These are phyloP conservation scores for Torrubiella hemipterigena DNA, from an alignment of 2,329 filamentous ascomycete genomes.

Conservation along the genomic window DNA sequence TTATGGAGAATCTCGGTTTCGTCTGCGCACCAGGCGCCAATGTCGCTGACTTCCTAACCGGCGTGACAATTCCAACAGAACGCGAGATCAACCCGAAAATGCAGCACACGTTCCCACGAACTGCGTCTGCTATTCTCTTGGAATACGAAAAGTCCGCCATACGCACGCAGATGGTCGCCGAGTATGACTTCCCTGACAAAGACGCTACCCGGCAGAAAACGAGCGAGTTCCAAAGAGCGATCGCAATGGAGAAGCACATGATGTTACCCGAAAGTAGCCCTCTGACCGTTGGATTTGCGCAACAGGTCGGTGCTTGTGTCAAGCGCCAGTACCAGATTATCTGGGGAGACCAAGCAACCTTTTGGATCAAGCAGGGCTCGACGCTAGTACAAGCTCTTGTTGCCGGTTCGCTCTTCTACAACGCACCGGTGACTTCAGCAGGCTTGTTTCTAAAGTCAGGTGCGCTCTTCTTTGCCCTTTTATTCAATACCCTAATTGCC, in stretches of 20 bases:
- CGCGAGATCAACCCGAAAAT: slow-evolving; percentile 40
- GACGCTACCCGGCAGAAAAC: slow-evolving; percentile 36
- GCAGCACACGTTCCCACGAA: slow-evolving; percentile 31
- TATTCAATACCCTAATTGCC: slow-evolving; percentile 49
- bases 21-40: slow-evolving; percentile 50
- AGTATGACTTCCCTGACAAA: slow-evolving; percentile 44
- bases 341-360: slow-evolving; percentile 51
- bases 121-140: slow-evolving; percentile 26
- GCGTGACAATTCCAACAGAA: slow-evolving; percentile 56
- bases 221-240: slow-evolving; percentile 38
- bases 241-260: slow-evolving; percentile 42
- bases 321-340: slow-evolving; percentile 53
- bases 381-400: slow-evolving; percentile 49
- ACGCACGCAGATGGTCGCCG: slow-evolving; percentile 34
- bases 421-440: slow-evolving; percentile 41
- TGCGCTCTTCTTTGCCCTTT: slow-evolving; percentile 50
- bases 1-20: slow-evolving; percentile 55
- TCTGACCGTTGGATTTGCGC: slow-evolving; percentile 39
- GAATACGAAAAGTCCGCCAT: slow-evolving; percentile 41
- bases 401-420: slow-evolving; percentile 56
- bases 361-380: slow-evolving; percentile 48
- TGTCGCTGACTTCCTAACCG: slow-evolving; percentile 53
- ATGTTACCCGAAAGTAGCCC: slow-evolving; percentile 40
- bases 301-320: slow-evolving; percentile 45
- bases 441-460: slow-evolving; percentile 55